Conservation (phyloP, 2,329 filamentous ascomycete genomes). For the Aureobasidium mangrovei region DNA sequence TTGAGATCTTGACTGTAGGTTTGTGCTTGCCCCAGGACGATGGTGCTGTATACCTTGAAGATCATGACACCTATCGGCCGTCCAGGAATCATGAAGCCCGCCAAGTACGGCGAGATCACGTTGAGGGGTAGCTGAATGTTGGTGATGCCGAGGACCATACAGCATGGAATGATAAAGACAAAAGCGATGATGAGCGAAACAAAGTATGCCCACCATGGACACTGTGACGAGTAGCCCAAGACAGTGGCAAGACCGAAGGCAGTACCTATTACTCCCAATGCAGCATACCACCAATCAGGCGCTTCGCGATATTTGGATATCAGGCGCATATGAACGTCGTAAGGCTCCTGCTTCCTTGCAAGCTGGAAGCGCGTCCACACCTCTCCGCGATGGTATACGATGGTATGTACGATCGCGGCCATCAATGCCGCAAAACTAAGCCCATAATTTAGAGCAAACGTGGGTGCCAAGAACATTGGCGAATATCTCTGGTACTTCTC, state of each 20-base stretch:
- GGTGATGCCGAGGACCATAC: slow-evolving; percentile 86
- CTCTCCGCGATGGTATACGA: slow-evolving; percentile 75
- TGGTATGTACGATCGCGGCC: slow-evolving; percentile 69
- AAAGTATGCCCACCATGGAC: slow-evolving; percentile 9
- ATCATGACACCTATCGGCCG: slow-evolving; percentile 87
- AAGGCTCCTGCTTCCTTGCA: slow-evolving; percentile 36
- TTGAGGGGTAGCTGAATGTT: slow-evolving; percentile 39
- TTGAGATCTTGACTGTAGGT: slow-evolving; percentile 85
- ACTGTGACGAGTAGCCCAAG: slow-evolving; percentile 6
- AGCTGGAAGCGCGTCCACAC: slow-evolving; percentile 67
- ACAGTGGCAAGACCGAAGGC: slow-evolving; percentile 22
- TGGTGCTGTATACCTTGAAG: slow-evolving; percentile 80
- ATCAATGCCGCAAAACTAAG: slow-evolving; percentile 78
- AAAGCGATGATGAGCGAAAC: slow-evolving; percentile 64
- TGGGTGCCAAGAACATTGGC: slow-evolving; percentile 75
- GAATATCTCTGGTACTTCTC: slow-evolving; percentile 73
- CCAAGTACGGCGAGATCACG: slow-evolving; percentile 17
- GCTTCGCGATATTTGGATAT: slow-evolving; percentile 73
- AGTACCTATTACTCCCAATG: slow-evolving; percentile 4
- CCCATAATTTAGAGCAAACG: slow-evolving; percentile 78
- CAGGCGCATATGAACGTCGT: slow-evolving; percentile 70
- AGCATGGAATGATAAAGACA: slow-evolving; percentile 78
- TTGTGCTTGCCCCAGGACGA: slow-evolving; percentile 55
- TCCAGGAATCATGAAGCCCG: slow-evolving; percentile 71
- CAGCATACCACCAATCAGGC: slow-evolving; percentile 65